phyloP scores from a whole-genome alignment of 2,329 filamentous ascomycete genomes.

The Diaporthe australafricana region DNA sequence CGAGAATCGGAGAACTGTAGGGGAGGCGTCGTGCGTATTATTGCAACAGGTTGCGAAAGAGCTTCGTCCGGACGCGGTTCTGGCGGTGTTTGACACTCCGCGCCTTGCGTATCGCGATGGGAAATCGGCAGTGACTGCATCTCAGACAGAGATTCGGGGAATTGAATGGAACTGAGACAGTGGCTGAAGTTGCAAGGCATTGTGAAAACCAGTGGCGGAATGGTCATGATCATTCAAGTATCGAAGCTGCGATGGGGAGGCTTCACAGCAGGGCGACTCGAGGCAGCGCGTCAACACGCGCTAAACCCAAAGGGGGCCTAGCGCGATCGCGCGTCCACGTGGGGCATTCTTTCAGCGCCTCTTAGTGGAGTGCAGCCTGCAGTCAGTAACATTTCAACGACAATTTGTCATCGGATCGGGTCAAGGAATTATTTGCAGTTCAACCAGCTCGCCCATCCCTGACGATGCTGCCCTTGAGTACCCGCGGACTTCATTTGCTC shows the following conservation, averaged over 20 bases:
- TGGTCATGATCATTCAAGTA: slow-evolving; percentile 4
- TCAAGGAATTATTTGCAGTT: background rate
- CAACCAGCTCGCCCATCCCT: background rate
- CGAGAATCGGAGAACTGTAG: slow-evolving; percentile 81
- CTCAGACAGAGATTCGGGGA: slow-evolving; percentile 45
- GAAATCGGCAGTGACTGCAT: slow-evolving; percentile 41
- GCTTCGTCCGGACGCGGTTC: slow-evolving; percentile 47
- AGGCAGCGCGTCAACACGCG: slow-evolving; percentile 31
- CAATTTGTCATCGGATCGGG: background rate
- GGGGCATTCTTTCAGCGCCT: background rate
- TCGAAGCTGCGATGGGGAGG: background rate
- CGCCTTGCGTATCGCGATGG: slow-evolving; percentile 49
- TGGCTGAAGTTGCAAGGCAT: slow-evolving; percentile 42
- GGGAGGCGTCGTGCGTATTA: slow-evolving; percentile 78
- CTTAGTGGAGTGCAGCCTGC: too few species aligned
- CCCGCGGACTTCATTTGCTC: too few species aligned
- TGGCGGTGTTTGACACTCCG: slow-evolving; percentile 34
- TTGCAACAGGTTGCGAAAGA: slow-evolving; percentile 57
- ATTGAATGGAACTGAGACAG: slow-evolving; percentile 35
- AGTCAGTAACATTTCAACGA: background rate
- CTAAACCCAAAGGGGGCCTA: background rate
- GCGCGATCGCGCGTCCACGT: background rate
- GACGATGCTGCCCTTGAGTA: slow-evolving; percentile 4
- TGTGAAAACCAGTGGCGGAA: slow-evolving; percentile 40
- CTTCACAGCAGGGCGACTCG: background rate